Conservation (phyloP, 306 rosid species). For the Bauhinia variegata region DNA sequence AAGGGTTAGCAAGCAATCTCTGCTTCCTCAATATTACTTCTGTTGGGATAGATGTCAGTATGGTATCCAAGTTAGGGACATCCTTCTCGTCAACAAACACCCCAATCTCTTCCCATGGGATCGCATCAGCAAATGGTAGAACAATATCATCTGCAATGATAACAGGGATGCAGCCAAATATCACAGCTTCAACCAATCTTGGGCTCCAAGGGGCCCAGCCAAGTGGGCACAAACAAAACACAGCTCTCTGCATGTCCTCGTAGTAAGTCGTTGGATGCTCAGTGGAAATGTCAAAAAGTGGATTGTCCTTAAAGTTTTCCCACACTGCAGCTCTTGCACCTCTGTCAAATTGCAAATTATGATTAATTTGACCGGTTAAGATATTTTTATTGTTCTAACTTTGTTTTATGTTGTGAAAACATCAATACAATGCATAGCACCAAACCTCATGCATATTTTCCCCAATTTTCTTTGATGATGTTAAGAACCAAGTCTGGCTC, state of each 20-base stretch:
- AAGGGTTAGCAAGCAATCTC: conserved; percentile 94
- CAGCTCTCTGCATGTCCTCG: conserved; percentile 98
- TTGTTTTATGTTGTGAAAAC: conserved; percentile 7
- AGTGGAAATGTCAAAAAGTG: conserved; percentile 86
- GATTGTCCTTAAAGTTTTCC: conserved; percentile 97
- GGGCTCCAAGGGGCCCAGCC: conserved; percentile 99
- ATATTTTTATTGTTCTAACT: conserved; percentile 13
- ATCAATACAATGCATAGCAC: conserved; percentile 19
- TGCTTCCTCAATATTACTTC: conserved; percentile 85
- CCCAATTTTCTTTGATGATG: background rate
- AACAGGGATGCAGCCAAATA: conserved; percentile 97
- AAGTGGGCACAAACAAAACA: conserved; percentile 93
- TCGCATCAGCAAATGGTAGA: conserved; percentile 95
- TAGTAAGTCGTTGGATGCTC: conserved; percentile 95
- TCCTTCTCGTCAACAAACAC: conserved; percentile 83
- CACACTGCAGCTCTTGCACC: conserved; percentile 96
- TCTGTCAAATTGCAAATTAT: conserved; percentile 47
- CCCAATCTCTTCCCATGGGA: conserved; percentile 97
- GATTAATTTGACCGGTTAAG: background rate
- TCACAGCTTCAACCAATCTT: conserved; percentile 90
- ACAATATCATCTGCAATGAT: conserved; percentile 96
- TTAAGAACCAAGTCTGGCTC: background rate
- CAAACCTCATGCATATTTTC: background rate
- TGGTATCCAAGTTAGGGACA: conserved; percentile 83
- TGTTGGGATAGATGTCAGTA: conserved; percentile 82